Evolutionary conservation across 345 rosid species (phyloP).

Genomic region (Brassica incana): DNA sequence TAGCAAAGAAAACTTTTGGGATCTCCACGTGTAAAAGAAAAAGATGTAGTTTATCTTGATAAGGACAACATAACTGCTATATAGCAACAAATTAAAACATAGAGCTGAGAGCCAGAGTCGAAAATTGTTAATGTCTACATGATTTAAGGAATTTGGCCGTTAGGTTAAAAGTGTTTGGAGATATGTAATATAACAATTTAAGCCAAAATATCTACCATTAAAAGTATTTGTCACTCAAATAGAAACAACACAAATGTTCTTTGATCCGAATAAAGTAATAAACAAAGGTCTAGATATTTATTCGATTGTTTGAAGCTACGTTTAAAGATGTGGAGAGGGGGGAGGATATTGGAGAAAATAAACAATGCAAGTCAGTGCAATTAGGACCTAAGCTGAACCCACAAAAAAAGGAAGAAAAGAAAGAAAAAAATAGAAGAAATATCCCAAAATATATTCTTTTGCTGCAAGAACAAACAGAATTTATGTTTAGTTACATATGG

Average conservation of each 20-base stretch:
- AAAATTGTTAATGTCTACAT: conserved; percentile 12
- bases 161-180: neutral
- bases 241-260: conserved; percentile 33
- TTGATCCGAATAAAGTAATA: conserved; percentile 27
- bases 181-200: conserved; percentile 10
- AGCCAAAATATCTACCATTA: conserved; percentile 31
- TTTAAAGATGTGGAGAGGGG: neutral
- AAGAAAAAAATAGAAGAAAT: neutral
- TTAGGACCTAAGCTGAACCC: conserved; percentile 22
- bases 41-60: neutral
- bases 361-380: conserved; percentile 22
- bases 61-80: neutral
- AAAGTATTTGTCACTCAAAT: conserved; percentile 14
- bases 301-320: conserved; percentile 3
- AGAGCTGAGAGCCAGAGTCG: neutral
- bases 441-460: neutral
- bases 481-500: neutral
- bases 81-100: neutral
- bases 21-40: no score
- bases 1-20: no score
- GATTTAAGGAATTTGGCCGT: neutral
- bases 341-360: conserved; percentile 10
- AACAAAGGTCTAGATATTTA: conserved; percentile 30
- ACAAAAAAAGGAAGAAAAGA: neutral
- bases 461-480: neutral